phyloP scores from a whole-genome alignment of 129 eudicot genomes.

The Lonicera japonica region DNA sequence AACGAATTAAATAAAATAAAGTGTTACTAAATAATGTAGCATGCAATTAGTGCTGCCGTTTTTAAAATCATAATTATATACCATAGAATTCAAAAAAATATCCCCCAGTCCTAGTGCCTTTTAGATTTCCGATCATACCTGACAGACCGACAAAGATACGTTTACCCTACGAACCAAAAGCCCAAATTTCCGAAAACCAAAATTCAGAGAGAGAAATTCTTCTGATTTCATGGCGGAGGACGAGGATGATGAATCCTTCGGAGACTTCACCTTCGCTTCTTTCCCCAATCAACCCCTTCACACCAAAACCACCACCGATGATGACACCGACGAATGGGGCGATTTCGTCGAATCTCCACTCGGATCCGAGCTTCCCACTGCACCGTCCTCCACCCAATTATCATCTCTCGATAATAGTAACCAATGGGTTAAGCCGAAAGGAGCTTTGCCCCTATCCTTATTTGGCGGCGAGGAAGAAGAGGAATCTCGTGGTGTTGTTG shows the following conservation, averaged over 20 bases:
- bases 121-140: no score
- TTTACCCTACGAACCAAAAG: no score
- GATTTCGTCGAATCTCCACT: constrained; percentile 42
- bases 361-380: constrained; percentile 12
- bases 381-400: constrained; percentile 8
- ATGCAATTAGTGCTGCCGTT: no score
- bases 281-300: constrained; percentile 11
- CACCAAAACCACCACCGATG: constrained; percentile 1
- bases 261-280: constrained; percentile 73
- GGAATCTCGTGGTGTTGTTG: constrained; percentile 12
- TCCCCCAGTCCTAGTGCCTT: no score
- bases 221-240: constrained; percentile 30
- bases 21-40: no score
- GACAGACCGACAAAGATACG: no score
- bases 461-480: constrained; percentile 52
- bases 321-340: constrained; percentile 58
- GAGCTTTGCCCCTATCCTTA: constrained; percentile 73
- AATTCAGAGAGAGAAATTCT: background rate
- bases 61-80: no score
- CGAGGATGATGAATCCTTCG: constrained; percentile 62
- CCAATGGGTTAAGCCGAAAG: constrained; percentile 51
- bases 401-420: constrained; percentile 5
- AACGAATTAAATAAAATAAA: no score
- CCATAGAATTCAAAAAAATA: no score
- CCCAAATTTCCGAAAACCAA: no score